Base-by-base conservation (phyloP, 306 rosid species). In the Lotus japonicus region DNA sequence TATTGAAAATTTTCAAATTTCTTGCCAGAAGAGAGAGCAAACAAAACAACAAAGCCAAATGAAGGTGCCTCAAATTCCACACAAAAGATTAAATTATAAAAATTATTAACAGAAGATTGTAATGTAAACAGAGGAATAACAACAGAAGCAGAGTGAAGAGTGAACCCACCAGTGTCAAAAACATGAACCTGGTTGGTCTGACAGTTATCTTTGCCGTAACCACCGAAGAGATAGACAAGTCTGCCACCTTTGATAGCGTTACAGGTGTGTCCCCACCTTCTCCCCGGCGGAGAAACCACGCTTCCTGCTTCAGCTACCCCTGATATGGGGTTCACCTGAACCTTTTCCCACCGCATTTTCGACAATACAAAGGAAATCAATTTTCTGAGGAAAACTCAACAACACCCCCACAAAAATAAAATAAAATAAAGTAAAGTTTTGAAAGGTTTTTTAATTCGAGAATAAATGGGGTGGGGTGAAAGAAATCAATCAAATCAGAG, bases 251-350 rank as follows among this genome's bases (percentile, higher is more conserved):
- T 85, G 81, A 95, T 78, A 90, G 99, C 90, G 91, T 87, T 91
- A 78, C 95, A 90, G 72, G 95, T 85, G 81, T 90, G 99, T 9
- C 99, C 99, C 99, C 99, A 95, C 89, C 99, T 80, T 80, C 84
- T 95, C 19, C 99, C 99, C 72, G 99, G 99, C 73, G 90, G 96
- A 77, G 73, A 66, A 39, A 75, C 21, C 70, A 55, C 85, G 35
- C 73, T 52, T 17, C 70, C 18, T 18, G 55, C 82, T 19, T 70
- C 87, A 48, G 80, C 86, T 52, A 82, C 88, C 64, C 26, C 67
- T 45, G 74, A 82, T 64, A 59, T 66, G 44, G 78, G 68, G 17
- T 79, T 79, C 42, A 50, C 69, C 77, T 68, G 81, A 49, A 88
- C 80, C 72, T 79, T 91, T 81, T 90, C 99, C 99, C 99, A 95